These are phyloP conservation scores for Ophiocordyceps camponoti-floridani DNA, from an alignment of 2,329 filamentous ascomycete species.

Conservation along the genomic window DNA sequence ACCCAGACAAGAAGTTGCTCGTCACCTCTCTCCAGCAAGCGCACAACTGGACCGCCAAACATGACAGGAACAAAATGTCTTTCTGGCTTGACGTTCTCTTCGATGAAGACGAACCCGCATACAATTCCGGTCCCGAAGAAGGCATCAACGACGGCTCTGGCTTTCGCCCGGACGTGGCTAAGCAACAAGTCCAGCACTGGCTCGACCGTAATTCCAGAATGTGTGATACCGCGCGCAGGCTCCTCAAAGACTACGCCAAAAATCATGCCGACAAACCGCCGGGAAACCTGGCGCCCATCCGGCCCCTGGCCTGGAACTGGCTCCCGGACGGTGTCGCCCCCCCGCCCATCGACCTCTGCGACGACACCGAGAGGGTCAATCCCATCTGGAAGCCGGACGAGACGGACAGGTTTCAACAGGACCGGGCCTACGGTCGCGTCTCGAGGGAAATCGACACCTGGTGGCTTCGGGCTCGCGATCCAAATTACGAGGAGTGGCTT, in stretches of 20 bases:
- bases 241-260: constrained; percentile 36
- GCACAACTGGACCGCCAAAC: constrained; percentile 52
- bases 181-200: constrained; percentile 44
- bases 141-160: constrained; percentile 30
- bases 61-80: constrained; percentile 51
- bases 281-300: constrained; percentile 29
- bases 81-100: constrained; percentile 52
- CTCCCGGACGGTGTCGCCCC: constrained; percentile 20
- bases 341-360: constrained; percentile 13
- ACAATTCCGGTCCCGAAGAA: constrained; percentile 28
- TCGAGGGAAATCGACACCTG: constrained; percentile 47
- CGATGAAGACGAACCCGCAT: constrained; percentile 34
- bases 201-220: constrained; percentile 40
- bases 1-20: constrained; percentile 43
- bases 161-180: constrained; percentile 37
- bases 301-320: constrained; percentile 38
- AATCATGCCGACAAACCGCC: constrained; percentile 29
- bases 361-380: constrained; percentile 23
- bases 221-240: constrained; percentile 34
- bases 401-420: constrained; percentile 38
- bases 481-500: constrained; percentile 40
- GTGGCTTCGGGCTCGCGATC: constrained; percentile 43
- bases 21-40: constrained; percentile 49
- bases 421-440: constrained; percentile 39
- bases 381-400: constrained; percentile 33